Percentiles rank a stretch among this genome's conserved stretches.
Conservation (phyloP, 2,329 filamentous ascomycete species). For the Sporothrix variecibatus region DNA sequence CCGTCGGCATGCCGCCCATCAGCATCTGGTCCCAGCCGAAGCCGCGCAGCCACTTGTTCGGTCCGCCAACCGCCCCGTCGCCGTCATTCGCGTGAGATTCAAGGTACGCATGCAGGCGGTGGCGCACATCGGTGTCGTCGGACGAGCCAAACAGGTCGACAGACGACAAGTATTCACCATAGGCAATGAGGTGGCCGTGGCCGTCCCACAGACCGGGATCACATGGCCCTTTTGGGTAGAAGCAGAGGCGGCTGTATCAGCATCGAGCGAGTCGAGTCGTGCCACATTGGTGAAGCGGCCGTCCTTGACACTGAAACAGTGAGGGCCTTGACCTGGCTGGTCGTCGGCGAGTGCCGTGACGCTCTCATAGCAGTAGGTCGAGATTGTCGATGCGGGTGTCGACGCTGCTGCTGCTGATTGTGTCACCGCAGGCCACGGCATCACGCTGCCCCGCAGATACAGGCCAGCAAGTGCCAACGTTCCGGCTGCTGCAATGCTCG, state of each 20-base stretch:
- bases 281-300: constrained; percentile 56
- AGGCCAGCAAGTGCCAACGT: constrained; percentile 7
- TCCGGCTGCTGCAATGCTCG: constrained; percentile 8
- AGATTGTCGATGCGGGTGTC: neutral
- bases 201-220: constrained; percentile 70
- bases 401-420: neutral
- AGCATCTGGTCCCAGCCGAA: constrained; percentile 71
- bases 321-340: constrained; percentile 39
- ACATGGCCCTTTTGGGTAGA: constrained; percentile 51
- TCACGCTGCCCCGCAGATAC: neutral
- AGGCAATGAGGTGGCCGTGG: constrained; percentile 67
- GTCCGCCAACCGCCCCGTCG: constrained; percentile 55
- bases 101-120: constrained; percentile 55
- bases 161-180: constrained; percentile 66
- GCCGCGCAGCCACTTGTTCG: constrained; percentile 63
- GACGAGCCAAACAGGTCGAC: constrained; percentile 63
- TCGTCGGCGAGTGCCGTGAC: constrained; percentile 46
- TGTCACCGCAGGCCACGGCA: neutral
- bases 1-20: constrained; percentile 65
- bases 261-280: constrained; percentile 36
- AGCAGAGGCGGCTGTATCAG: constrained; percentile 32
- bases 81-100: constrained; percentile 45
- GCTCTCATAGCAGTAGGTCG: constrained; percentile 47
- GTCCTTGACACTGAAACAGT: constrained; percentile 58
- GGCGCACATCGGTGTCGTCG: constrained; percentile 57